These are phyloP conservation scores for Rhododendron simsii DNA, from an alignment of 148 eudicot species.

Conservation along the genomic window DNA sequence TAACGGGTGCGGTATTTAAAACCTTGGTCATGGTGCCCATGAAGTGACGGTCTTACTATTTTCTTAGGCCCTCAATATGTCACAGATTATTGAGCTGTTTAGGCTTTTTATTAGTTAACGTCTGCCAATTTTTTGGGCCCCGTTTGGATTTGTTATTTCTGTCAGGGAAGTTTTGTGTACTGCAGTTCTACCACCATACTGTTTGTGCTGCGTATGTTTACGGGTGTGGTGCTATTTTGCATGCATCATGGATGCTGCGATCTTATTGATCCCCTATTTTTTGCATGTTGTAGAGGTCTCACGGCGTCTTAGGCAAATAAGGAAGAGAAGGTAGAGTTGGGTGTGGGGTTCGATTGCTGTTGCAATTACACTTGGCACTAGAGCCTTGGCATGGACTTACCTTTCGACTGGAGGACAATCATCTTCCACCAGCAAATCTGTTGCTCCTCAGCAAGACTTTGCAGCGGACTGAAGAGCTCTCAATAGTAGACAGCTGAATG, in stretches of 20 bases:
- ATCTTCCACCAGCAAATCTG: constrained; percentile 25
- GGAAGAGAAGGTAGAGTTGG: constrained; percentile 76
- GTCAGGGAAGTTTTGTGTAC: not conserved
- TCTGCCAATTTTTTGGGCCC: not conserved
- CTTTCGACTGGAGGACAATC: constrained; percentile 51
- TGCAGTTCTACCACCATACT: not conserved
- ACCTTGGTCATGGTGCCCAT: not conserved
- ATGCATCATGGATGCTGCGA: not conserved
- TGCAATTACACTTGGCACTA: constrained; percentile 61
- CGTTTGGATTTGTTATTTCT: not conserved
- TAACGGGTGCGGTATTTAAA: not conserved
- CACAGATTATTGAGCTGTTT: not conserved
- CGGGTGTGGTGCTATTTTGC: not conserved
- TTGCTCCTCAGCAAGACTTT: constrained; percentile 26
- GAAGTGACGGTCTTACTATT: not conserved
- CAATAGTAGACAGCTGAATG: constrained; percentile 21
- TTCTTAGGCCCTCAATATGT: not conserved
- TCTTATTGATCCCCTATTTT: not conserved
- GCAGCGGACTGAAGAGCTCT: constrained; percentile 25
- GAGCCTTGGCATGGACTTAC: constrained; percentile 74
- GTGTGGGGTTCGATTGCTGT: constrained; percentile 70
- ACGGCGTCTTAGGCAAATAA: constrained; percentile 67
- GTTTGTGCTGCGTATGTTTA: not conserved
- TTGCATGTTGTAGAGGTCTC: constrained; percentile 49
- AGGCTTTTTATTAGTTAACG: not conserved